phyloP scores from a whole-genome alignment of 495 filamentous ascomycete species.

The Penicillium mononematosum region DNA sequence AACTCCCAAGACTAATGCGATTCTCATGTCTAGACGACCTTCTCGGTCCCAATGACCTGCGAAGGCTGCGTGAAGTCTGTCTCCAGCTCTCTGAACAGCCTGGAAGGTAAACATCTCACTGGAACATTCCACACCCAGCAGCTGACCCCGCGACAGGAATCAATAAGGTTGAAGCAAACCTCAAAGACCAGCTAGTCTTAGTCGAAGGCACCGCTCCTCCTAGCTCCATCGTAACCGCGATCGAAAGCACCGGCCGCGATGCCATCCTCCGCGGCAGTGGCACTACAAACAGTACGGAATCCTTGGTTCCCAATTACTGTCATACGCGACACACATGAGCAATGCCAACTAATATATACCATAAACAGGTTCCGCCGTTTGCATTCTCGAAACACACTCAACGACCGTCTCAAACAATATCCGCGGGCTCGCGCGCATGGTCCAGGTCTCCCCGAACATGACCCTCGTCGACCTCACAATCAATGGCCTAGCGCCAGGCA shows the following conservation, averaged over 20 bases:
- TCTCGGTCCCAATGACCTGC: conserved; percentile 92
- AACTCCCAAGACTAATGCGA: conserved; percentile 8
- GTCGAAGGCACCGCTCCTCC: conserved; percentile 65
- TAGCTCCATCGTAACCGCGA: conserved; percentile 82
- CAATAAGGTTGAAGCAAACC: conserved; percentile 47
- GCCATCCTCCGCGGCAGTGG: conserved; percentile 92
- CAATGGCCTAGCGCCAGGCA: conserved; percentile 77
- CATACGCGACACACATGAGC: conserved; percentile 8
- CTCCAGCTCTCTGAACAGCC: conserved; percentile 67
- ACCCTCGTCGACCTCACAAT: conserved; percentile 88
- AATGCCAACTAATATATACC: background rate
- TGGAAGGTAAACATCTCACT: conserved; percentile 55
- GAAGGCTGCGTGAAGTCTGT: conserved; percentile 82
- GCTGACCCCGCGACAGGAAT: conserved; percentile 34
- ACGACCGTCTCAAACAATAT: conserved; percentile 57
- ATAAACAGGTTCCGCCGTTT: conserved; percentile 77
- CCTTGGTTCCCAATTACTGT: background rate
- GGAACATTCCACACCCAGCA: background rate
- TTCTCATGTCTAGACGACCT: conserved; percentile 65
- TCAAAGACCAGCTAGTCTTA: conserved; percentile 49
- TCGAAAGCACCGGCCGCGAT: conserved; percentile 86
- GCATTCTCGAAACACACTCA: conserved; percentile 91
- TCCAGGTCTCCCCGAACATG: conserved; percentile 69
- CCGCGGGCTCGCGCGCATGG: conserved; percentile 75
- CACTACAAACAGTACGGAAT: conserved; percentile 69